Percentiles rank a stretch among this genome's conserved stretches.
Conservation (phyloP, 306 rosid species). For the Castanea crenata region DNA sequence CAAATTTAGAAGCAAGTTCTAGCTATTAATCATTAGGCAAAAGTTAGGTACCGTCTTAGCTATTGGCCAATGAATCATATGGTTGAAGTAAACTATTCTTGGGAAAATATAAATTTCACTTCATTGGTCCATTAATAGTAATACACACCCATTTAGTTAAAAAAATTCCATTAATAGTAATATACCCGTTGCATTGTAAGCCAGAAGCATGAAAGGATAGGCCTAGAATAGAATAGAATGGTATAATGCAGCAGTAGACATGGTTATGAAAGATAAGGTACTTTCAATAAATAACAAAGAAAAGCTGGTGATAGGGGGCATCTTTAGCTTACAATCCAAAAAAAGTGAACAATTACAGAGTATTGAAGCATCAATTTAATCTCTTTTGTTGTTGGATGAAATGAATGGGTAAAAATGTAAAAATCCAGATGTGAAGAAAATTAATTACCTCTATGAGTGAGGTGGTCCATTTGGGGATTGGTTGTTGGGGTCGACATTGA, state of each 20-base stretch:
- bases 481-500: slow-evolving; percentile 20
- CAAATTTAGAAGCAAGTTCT: background rate
- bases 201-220: background rate
- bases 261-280: background rate
- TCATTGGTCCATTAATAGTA: too few relatives aligned
- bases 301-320: background rate
- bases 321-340: background rate
- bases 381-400: too few relatives aligned
- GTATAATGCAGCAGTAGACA: background rate
- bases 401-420: too few relatives aligned
- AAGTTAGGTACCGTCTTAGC: too few relatives aligned
- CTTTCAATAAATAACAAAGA: background rate
- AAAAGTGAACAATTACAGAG: background rate
- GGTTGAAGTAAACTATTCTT: too few relatives aligned
- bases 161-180: too few relatives aligned
- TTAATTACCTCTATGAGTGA: slow-evolving; percentile 7
- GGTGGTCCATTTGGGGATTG: slow-evolving; percentile 7
- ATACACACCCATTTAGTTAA: too few relatives aligned
- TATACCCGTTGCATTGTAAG: background rate
- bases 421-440: too few relatives aligned
- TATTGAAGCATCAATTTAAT: too few relatives aligned
- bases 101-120: too few relatives aligned
- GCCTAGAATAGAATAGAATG: background rate
- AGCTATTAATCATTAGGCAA: too few relatives aligned
- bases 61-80: too few relatives aligned